phyloP scores from a whole-genome alignment of 1,284 basidiomycete genomes.

The Tilletia indica region DNA sequence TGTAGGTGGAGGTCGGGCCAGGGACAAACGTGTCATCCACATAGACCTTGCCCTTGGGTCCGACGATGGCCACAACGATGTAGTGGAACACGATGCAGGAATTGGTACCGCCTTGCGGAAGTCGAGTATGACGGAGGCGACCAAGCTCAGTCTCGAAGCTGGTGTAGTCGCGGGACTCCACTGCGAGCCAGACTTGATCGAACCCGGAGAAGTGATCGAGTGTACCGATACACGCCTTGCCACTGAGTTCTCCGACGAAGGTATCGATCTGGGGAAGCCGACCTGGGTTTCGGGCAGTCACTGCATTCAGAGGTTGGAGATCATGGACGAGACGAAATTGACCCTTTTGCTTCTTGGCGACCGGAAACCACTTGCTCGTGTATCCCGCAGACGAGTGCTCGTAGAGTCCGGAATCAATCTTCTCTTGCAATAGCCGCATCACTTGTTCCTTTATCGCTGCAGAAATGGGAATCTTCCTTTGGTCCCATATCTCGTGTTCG shows the following conservation, averaged over 20 bases:
- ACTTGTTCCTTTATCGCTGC: background rate
- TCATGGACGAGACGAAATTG: background rate
- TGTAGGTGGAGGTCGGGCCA: background rate
- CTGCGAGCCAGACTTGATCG: conserved; percentile 3
- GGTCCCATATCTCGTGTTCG: background rate
- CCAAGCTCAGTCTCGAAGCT: background rate
- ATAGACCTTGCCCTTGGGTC: background rate
- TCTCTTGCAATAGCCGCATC: background rate
- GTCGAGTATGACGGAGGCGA: background rate
- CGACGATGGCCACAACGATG: conserved; percentile 1
- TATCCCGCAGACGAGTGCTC: background rate
- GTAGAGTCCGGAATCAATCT: background rate
- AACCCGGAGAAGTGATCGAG: background rate
- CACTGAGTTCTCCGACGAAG: background rate
- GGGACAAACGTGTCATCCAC: background rate
- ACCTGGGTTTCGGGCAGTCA: background rate
- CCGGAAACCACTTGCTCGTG: background rate
- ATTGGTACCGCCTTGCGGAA: background rate
- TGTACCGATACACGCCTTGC: background rate
- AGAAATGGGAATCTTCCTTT: background rate
- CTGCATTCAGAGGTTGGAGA: background rate
- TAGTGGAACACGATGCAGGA: background rate
- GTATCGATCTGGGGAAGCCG: background rate
- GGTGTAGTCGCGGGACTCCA: background rate
- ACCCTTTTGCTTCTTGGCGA: background rate